Evolutionary conservation across 2,329 filamentous ascomycete genomes (phyloP), one percentile per base, ranked within the genome.

Genomic region (Coccinonectria pachysandricola): DNA sequence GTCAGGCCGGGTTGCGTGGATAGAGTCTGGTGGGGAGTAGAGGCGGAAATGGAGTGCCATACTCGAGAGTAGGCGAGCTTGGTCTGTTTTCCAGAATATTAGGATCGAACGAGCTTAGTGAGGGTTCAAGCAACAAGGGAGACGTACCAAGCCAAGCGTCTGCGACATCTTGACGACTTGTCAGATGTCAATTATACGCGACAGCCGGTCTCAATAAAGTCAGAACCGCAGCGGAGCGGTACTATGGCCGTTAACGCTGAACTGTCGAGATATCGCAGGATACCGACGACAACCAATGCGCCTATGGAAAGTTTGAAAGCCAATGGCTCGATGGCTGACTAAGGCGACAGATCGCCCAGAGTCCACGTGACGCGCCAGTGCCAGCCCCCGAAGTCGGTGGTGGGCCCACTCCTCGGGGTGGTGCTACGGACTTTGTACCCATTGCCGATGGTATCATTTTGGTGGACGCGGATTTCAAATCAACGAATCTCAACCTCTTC

Each of bases 61-160:
- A 80, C 76, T 48, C 92, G 79, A 23, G 87, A 87, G 69, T 96
- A 98, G 62, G 91, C 88, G 40, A 98, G 79, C 52, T 84, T 83
- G 35, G 91, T 96, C 87, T 96, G 45, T 21, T 27, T 29, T 31
- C 43, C 31, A 42, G 33, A 20, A 30, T 12, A 12, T 16, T 24
- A 27, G 31, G 32, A 27, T 28, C 28, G 19, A 4, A 8, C 15
- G 8, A 24, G 24, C 12, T 24, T 14, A 23, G 27, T 10, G 9
- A 14, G 15, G 12, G 27, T 19, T 25, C 27, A 37, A n/a, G n/a
- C n/a, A n/a, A n/a, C n/a, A n/a, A n/a, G n/a, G n/a, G n/a, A n/a
- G n/a, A n/a, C 56, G 45, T 71, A 87, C 82, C 56, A 79, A 63
- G 48, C 82, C 82, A 49, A 86, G 62, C 40, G 73, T 79, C 68